Base-by-base conservation (phyloP, 2,329 filamentous ascomycete genomes). In the Coniella lustricola region DNA sequence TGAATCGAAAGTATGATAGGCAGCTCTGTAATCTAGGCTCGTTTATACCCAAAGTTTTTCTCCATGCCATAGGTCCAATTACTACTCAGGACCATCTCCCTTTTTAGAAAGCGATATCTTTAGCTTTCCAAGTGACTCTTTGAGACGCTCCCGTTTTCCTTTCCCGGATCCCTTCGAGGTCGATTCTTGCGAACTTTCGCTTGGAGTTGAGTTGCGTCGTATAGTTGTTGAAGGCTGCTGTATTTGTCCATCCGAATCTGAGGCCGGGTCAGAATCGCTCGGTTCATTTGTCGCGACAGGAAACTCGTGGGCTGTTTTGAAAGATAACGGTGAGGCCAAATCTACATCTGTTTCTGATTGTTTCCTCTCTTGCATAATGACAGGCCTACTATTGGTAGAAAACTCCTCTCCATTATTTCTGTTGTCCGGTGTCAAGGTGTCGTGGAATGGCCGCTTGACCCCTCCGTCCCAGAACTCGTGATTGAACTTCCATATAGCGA, bases 401-500 rank as follows among this genome's bases (percentile, higher is more conserved):
- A 17, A 22, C 10, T 25, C 44, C n/a, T 17, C 18, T 29, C 8
- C 20, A 2, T 12, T 20, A 17, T 39, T 44, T 12, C 13, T 21
- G 25, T 45, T 48, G 29, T 51, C 37, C 8, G 49, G 49, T 10
- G 46, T 34, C 45, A 42, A 32, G 5, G 20, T 16, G 4, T 34
- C 49, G 17, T 32, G 49, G 31, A 48, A 48, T 3, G 49, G 49
- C 34, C 43, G 44, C 36, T 25, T 42, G 17, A 48, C 40, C 9
- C 41, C 49, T 12, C 8, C 16, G 3, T 17, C 14, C 49, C 49
- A 51, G 3, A 35, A 17, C 16, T 48, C 37, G 12, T 41, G 17
- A 10, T 51, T 21, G 31, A 51, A 51, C 7, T 48, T 51, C 49
- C 49, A 51, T 35, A 51, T 33, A 2, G 45, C 49, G 10, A 51